phyloP scores from a whole-genome alignment of 2,329 filamentous ascomycete genomes.

The Penicillium sp. region DNA sequence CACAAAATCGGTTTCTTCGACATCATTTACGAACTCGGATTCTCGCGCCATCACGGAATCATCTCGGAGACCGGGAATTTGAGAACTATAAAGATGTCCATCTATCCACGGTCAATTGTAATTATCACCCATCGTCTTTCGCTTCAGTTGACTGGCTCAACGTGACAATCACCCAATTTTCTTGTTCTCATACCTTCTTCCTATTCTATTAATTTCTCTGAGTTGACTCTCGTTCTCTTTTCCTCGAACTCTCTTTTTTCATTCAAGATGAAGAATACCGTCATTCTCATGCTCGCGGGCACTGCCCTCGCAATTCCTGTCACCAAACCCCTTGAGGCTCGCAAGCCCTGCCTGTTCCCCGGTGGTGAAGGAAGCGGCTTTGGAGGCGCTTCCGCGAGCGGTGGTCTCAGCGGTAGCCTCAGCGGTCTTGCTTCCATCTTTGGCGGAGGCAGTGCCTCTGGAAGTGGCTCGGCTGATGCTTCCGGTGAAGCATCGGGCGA shows the following conservation, averaged over 20 bases:
- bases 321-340: slow-evolving; percentile 18
- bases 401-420: slow-evolving; percentile 11
- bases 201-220: background rate
- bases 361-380: slow-evolving; percentile 7
- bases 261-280: slow-evolving; percentile 19
- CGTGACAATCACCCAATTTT: slow-evolving; percentile 9
- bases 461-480: slow-evolving; percentile 1
- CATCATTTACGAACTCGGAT: background rate
- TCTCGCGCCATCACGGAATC: background rate
- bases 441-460: background rate
- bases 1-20: background rate
- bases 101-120: background rate
- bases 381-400: slow-evolving; percentile 6
- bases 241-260: slow-evolving; percentile 9
- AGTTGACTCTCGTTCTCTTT: slow-evolving; percentile 10
- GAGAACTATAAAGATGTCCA: background rate
- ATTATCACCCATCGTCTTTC: slow-evolving; percentile 13
- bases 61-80: background rate
- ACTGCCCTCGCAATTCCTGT: slow-evolving; percentile 19
- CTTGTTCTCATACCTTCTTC: slow-evolving; percentile 1
- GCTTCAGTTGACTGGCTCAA: slow-evolving; percentile 25
- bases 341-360: slow-evolving; percentile 18
- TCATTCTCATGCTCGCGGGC: slow-evolving; percentile 18
- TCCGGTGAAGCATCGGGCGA: slow-evolving; percentile 2
- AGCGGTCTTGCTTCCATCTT: slow-evolving; percentile 6